Conservation (phyloP, 1,284 basidiomycete species). For the Leccinum variabile region DNA sequence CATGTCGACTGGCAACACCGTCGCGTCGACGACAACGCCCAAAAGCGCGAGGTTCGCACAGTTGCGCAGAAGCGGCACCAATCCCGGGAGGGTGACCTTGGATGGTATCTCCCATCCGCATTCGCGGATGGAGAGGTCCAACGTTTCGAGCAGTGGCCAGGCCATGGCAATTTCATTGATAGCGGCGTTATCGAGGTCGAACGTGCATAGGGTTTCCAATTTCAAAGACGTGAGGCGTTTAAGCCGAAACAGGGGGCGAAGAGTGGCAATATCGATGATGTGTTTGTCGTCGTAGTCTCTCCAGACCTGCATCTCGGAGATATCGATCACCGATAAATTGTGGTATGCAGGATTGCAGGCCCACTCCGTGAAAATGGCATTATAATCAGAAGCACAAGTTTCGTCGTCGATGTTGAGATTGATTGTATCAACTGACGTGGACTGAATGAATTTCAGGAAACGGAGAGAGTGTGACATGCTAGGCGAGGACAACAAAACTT, state of each 20-base stretch:
- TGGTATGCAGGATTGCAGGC: conserved; percentile 25
- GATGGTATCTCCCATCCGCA: conserved; percentile 34
- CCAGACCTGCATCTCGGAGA: conserved; percentile 34
- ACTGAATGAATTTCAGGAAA: conserved; percentile 30
- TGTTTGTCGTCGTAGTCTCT: conserved; percentile 33
- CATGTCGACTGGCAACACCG: conserved; percentile 15
- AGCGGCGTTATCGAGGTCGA: conserved; percentile 23
- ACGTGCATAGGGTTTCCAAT: conserved; percentile 31
- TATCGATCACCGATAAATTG: conserved; percentile 29
- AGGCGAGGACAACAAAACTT: conserved; percentile 25
- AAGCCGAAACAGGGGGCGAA: conserved; percentile 29
- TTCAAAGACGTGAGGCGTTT: conserved; percentile 24
- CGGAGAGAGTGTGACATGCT: conserved; percentile 24
- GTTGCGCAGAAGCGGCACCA: conserved; percentile 23
- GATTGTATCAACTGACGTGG: conserved; percentile 33
- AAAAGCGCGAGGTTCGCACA: conserved; percentile 28
- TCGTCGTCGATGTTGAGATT: conserved; percentile 35
- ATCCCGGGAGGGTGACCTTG: conserved; percentile 28
- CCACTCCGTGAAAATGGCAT: conserved; percentile 26
- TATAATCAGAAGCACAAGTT: conserved; percentile 29
- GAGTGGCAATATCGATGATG: conserved; percentile 26
- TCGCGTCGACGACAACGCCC: conserved; percentile 31
- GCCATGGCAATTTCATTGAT: conserved; percentile 28
- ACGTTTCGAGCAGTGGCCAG: conserved; percentile 30
- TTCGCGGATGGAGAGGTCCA: conserved; percentile 30